Evolutionary conservation across 1,284 basidiomycete species (phyloP).

Genomic region (Cryptococcus maquisensis): DNA sequence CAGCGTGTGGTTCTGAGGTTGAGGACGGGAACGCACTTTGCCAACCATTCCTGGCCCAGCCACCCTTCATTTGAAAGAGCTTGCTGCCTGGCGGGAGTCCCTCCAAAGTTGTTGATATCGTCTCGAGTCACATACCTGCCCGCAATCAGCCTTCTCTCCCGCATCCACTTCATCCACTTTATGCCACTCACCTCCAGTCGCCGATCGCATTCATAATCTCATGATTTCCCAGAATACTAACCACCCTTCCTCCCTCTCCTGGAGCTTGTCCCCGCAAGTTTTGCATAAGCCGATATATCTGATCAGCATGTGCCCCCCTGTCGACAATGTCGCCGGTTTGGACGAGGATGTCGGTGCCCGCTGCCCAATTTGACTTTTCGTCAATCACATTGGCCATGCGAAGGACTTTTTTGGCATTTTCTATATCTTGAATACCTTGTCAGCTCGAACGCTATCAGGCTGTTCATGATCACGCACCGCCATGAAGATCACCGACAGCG

Average conservation of each 20-base stretch:
- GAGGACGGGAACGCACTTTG: constrained; percentile 53
- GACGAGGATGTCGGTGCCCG: constrained; percentile 72
- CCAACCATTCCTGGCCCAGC: constrained; percentile 76
- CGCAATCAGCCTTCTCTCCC: background rate
- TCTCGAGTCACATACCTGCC: constrained; percentile 71
- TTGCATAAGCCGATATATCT: constrained; percentile 77
- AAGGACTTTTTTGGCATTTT: constrained; percentile 54
- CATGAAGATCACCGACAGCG: constrained; percentile 77
- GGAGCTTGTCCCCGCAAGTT: constrained; percentile 69
- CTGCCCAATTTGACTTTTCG: constrained; percentile 68
- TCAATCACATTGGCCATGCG: constrained; percentile 67
- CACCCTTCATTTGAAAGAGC: constrained; percentile 65
- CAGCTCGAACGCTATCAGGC: background rate
- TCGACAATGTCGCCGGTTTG: constrained; percentile 94
- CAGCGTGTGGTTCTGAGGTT: background rate
- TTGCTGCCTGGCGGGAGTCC: constrained; percentile 63
- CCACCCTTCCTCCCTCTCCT: constrained; percentile 63
- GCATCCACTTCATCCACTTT: background rate
- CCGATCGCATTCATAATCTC: constrained; percentile 75
- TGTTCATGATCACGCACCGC: constrained; percentile 47
- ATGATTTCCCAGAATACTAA: constrained; percentile 71
- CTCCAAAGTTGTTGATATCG: constrained; percentile 75
- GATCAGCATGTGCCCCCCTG: constrained; percentile 80
- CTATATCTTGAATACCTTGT: constrained; percentile 8
- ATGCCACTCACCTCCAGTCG: constrained; percentile 67